Base-by-base conservation (phyloP, 139 green algal species). In the Mesostigma viride region DNA sequence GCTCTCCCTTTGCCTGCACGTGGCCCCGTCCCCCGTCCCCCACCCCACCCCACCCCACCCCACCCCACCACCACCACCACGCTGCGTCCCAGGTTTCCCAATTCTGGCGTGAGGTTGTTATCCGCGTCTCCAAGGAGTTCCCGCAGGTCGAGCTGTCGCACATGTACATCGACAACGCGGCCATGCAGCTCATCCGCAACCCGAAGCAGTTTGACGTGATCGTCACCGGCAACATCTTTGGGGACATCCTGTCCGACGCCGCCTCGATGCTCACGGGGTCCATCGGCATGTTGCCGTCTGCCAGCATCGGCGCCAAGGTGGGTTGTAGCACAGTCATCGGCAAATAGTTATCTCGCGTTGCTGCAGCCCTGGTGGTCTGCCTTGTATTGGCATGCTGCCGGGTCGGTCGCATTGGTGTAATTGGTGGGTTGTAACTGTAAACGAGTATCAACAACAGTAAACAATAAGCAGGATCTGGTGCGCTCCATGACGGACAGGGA, bases 101-200 rank as follows among this genome's bases (percentile, higher is more conserved):
- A 64, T 65, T 84, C 53, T 84, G 79, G 79, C 66, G 73, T n/a
- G 75, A 83, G 60, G 20, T 58, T 5, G 78, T 92, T 3, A 87
- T 72, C 59, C 79, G 90, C 77, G 79, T 97, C 33, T 95, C 88
- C 86, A 87, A 87, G 76, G 85, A 96, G 68, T 98, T 94, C 77
- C 88, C 91, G 3, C 92, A 99, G 57, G 86, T 99, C 31, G 87
- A 96, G 84, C 85, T 99, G 2, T 85, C 76, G 47, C 92, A 99
- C 85, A 97, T 99, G 93, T 97, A 97, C 79, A 85, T 98, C 28
- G 93, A 99, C 88, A 97, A 97, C 73, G 90, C 91, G 27, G 93
- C 92, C 63, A 98, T 99, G 94, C 93, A 99, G 85, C 78, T 99
- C 35, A 85, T 98, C 53, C 80, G 69, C 33, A 72, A 70, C 35